Base-by-base conservation (phyloP, 495 filamentous ascomycete species). In the Tuber brumale region DNA sequence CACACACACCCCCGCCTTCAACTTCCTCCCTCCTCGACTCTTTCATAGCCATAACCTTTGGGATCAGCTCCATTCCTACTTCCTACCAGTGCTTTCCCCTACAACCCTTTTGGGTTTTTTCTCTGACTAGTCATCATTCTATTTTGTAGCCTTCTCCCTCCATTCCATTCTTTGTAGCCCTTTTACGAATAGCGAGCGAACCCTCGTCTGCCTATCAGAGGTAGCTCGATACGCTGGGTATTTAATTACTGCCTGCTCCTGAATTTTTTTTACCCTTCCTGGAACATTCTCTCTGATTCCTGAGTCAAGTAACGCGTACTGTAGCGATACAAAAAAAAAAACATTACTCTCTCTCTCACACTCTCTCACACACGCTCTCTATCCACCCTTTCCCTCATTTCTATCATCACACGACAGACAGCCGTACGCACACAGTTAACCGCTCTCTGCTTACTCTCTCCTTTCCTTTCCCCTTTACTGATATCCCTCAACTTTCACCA, bases 11-110 rank as follows among this genome's bases (percentile, higher is more conserved):
- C 71, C 72, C 70, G 66, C 74, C 75, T 70, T 66, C 43, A 72
- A 74, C 72, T 37, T 57, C 48, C 23, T 57, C 23, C 48, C 10
- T 57, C 21, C 48, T n/a, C 46, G 75, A 61, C 76, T 70, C 73
- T 72, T 73, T 61, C 75, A 76, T 46, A 73, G 27, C 37, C 57
- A 18, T 70, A 72, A 74, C 57, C 73, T 45, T 72, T 35, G 37
- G 70, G 35, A 70, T 73, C 44, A 73, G 72, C 76, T 79, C 77
- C 76, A 46, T 74, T 35, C 57, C 48, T 51, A 35, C 70, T 71
- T 57, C 75, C 39, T 31, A 66, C 27, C 31, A n/a, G n/a, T 31
- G 37, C 44, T 43, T 46, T 51, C 57, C 45, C 57, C 31, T 45
- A 44, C 27, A 45, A 66, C 43, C 57, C n/a, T 66, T 45, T 70